A percentile compares a stretch with the other conserved stretches of the same genome.
Conservation (phyloP, 495 filamentous ascomycete species). For the Pseudotulostoma volvatum region DNA sequence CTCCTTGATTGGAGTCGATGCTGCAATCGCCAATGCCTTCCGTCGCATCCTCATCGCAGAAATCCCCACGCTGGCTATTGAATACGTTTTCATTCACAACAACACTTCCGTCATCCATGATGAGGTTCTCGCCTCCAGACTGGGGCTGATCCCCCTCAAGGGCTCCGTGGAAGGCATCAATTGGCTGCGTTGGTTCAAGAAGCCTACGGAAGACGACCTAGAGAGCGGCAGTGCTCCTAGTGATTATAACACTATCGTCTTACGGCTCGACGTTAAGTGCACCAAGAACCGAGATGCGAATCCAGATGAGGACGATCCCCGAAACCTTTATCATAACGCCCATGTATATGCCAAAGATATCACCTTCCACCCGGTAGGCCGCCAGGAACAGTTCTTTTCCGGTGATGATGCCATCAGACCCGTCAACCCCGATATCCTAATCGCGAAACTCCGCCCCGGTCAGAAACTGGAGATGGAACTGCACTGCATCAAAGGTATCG, state of each 20-base stretch:
- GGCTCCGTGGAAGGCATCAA: conserved; percentile 58
- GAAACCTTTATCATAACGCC: conserved; percentile 66
- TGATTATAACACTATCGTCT: conserved; percentile 66
- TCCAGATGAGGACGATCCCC: conserved; percentile 57
- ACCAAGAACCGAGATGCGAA: conserved; percentile 55
- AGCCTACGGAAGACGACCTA: conserved; percentile 36
- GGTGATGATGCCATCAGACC: conserved; percentile 49
- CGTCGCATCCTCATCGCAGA: conserved; percentile 93
- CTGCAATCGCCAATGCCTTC: conserved; percentile 91
- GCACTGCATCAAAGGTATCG: conserved; percentile 87
- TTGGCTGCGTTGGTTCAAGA: conserved; percentile 63
- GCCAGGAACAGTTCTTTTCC: conserved; percentile 51
- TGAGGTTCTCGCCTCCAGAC: conserved; percentile 76
- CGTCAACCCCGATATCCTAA: conserved; percentile 79
- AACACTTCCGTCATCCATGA: conserved; percentile 97
- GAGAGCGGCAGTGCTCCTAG: conserved; percentile 33
- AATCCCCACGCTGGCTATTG: conserved; percentile 85
- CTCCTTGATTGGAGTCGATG: conserved; percentile 81
- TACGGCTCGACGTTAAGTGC: conserved; percentile 60
- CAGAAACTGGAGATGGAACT: conserved; percentile 70
- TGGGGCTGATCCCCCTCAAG: conserved; percentile 80
- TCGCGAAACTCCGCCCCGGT: conserved; percentile 86
- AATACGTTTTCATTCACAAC: conserved; percentile 75
- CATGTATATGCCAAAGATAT: conserved; percentile 80
- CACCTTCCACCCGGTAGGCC: conserved; percentile 53